Evolutionary conservation across 176 grass and related monocot species (phyloP), one percentile per base, ranked within the genome.

Genomic region (Cenchrus americanus): DNA sequence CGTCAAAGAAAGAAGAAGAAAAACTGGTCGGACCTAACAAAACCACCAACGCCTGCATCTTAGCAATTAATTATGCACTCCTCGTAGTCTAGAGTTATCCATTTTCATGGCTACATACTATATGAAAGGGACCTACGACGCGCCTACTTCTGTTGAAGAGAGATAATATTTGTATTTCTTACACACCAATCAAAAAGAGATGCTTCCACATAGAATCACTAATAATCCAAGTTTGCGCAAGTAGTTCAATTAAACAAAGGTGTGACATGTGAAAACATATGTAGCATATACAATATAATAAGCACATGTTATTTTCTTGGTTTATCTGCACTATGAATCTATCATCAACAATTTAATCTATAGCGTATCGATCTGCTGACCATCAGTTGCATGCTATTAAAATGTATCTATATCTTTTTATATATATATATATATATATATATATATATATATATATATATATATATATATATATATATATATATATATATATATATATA

Each of bases 1-100:
- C 30, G 37, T 74, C 49, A 37, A 21, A 19, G 4, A 19, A 34
- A 21, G 19, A 57, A 43, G 34, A 37, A 37, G 34, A 37, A 24
- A 50, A 49, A 51, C 1, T 19, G 37, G 60, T 11, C 62, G 43
- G 72, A 71, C 86, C 79, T 87, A 87, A 82, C 86, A 62, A 77
- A 77, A 67, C 63, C 86, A 87, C 86, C 63, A 76, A 62, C 40
- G 21, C 71, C 22, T 59, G 52, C 51, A 42, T 68, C 51, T 42
- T 66, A 64, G 7, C 52, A 67, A 49, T 46, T 18, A 22, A 85
- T 30, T 46, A 21, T 15, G 34, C 4, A 37, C 34, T 65, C 10
- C 76, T 50, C 34, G 23, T 47, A 15, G 49, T 8, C 24, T 34
- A 6, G 24, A 51, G n/a, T 30, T 73, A 14, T 2, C 6, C 52